Conservation (phyloP, 148 eudicot species). For the Rhododendron griersonianum region DNA sequence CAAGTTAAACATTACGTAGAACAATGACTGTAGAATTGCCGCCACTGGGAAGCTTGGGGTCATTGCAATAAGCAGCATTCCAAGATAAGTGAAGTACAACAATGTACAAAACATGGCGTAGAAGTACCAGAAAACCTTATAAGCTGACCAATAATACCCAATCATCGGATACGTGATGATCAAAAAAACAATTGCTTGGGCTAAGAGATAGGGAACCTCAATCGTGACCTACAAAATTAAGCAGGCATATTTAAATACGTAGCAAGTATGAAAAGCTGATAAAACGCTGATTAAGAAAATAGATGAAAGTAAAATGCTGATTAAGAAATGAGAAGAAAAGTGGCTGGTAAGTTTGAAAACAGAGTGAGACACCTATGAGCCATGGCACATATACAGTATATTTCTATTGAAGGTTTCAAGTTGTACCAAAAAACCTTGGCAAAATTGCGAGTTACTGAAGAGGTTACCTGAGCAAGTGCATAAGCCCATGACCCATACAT, state of each 20-base stretch:
- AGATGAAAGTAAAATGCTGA: not conserved
- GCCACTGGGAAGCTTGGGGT: not conserved
- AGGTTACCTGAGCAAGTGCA: not conserved
- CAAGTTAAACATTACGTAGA: not conserved
- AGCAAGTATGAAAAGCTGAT: not conserved
- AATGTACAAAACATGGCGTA: conserved; percentile 59
- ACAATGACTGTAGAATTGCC: not conserved
- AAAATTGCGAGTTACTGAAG: not conserved
- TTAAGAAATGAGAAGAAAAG: not conserved
- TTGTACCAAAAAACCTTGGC: not conserved
- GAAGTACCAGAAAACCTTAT: conserved; percentile 65
- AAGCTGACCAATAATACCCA: conserved; percentile 15
- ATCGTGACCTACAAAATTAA: not conserved
- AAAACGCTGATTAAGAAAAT: not conserved
- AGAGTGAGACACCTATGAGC: not conserved
- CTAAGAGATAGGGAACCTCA: not conserved
- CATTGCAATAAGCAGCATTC: not conserved
- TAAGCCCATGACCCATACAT: not conserved
- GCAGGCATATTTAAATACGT: not conserved
- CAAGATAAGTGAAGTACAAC: conserved; percentile 50
- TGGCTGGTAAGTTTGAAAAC: not conserved
- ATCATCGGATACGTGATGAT: not conserved
- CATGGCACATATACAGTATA: not conserved
- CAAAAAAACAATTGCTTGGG: not conserved
- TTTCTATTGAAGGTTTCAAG: not conserved